Evolutionary conservation across 1,284 basidiomycete genomes (phyloP), one percentile per base, ranked within the genome.

Genomic region (Tylopilus sp.): DNA sequence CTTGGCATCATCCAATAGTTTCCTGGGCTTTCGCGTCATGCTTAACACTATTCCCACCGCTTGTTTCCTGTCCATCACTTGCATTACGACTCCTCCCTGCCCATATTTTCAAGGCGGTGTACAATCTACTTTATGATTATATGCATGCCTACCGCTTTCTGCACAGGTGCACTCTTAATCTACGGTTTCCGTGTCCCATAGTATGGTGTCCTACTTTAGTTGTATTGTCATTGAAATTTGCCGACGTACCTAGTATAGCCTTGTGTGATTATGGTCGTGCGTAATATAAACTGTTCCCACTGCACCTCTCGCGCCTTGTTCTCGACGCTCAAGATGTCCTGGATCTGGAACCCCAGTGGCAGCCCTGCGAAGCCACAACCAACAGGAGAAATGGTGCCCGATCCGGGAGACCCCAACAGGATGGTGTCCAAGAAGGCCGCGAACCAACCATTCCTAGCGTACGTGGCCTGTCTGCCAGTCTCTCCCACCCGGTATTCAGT

Each of bases 391-490:
- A 59, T 69, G 66, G 64, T 69, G 0, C 59, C 60, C 52, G 83
- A 86, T 62, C 83, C 84, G 41, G 55, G 64, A 41, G 75, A 79
- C 53, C 78, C 79, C 2, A 73, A 74, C 51, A 75, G 84, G 57
- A 77, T 81, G 77, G 87, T 92, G 36, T 78, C 82, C 31, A 80
- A 79, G 54, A 92, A 91, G 70, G 67, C 78, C 47, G 86, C 89
- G 30, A 92, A 92, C 69, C 74, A 77, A 54, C 90, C 89, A 18
- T 92, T 89, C 68, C 76, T 92, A 43, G 81, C 81, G 84, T 91
- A 71, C 57, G 86, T 79, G 23, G 36, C 44, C 36, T 44, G 12
- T 16, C 12, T 19, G n/a, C 38, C 7, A 41, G 19, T 13, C 41
- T 47, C 25, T 23, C 48, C 34, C 30, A 23, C 51, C 43, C 36